Evolutionary conservation across 2,329 filamentous ascomycete genomes (phyloP), one percentile per base, ranked within the genome.

Genomic region (Fusarium palustre): DNA sequence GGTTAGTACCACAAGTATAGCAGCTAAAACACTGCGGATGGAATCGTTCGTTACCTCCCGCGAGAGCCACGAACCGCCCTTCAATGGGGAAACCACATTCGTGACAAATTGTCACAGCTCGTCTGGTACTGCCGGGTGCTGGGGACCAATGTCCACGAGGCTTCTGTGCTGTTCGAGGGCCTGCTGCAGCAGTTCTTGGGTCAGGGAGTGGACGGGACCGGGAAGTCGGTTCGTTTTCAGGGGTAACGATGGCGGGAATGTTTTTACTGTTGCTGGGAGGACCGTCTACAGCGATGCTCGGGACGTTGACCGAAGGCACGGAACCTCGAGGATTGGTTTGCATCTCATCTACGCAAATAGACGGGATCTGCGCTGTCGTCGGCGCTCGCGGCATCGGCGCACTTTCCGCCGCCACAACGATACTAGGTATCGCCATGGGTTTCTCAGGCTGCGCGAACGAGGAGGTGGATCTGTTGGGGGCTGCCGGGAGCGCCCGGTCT

Each of bases 21-120:
- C 96, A 99, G 43, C 88, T 86, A 82, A 99, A 98, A 80, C 96
- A 99, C 69, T 94, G 89, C 0, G 96, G 94, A 74, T 99, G 96
- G 78, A 98, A 98, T 22, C 94, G 91, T 74, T 90, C 86, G 5
- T 81, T 75, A 39, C 87, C 85, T 28, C 93, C 93, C 3, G 90
- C 90, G 9, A 97, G 89, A 7, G 91, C 92, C 24, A 98, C 91
- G 69, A 97, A 95, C 59, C 95, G 92, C 4, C 96, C 96, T 60
- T 96, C 90, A 71, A 99, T 98, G 1, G 93, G 90, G 22, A 91
- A 85, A 12, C 89, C 86, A 76, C 96, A 99, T 74, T 94, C 90
- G 50, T 94, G 92, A 76, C 96, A 99, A 46, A 90, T 87, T 10
- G 93, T 92, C 9, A 91, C 91, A 57, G 83, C 82, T 75, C 88